Evolutionary conservation across 1,284 basidiomycete species (phyloP), one percentile per base, ranked within the genome.

Genomic region (Malassezia brasiliensis): DNA sequence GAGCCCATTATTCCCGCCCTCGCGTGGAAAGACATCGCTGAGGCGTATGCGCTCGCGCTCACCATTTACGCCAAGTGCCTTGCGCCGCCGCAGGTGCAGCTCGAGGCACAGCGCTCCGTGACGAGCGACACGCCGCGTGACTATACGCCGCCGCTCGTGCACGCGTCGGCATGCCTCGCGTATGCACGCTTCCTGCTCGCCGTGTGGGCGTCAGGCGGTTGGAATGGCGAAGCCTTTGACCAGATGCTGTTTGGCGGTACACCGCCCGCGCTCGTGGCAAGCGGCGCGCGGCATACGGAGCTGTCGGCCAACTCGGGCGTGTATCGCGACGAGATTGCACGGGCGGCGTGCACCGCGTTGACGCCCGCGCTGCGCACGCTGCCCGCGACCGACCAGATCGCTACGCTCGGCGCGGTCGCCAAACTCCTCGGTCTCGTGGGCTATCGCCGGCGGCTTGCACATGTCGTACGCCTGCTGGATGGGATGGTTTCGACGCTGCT

Each of bases 141-240:
- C 58, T 72, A 66, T 35, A 74, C 72, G 19, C 72, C 72, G 51
- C 72, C 72, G 17, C 47, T 67, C 22, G 65, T 74, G 36, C 67
- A 74, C 34, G 68, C 67, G 7, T 56, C 47, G 7, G 70, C 69
- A 1, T 71, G 69, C 46, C 56, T 72, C 20, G 57, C 67, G 44
- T 71, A 71, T 35, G 60, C 70, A 7, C 60, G 70, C 39, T 66
- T 74, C 50, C 60, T 74, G 36, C 58, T 73, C 11, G 68, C 72
- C 0, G 58, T 74, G 12, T 74, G 68, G 66, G 65, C 70, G 2
- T 67, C 61, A 2, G 64, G 62, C 15, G 72, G 72, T 0, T 74
- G 69, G 68, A 73, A 71, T 39, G 68, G 63, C 42, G 72, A 72
- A 42, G 65, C 63, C 25, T 73, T 73, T 47, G 72, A 74, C 56